Conservation (phyloP, 176 grass and related monocot species). For the Oryza meridionalis region DNA sequence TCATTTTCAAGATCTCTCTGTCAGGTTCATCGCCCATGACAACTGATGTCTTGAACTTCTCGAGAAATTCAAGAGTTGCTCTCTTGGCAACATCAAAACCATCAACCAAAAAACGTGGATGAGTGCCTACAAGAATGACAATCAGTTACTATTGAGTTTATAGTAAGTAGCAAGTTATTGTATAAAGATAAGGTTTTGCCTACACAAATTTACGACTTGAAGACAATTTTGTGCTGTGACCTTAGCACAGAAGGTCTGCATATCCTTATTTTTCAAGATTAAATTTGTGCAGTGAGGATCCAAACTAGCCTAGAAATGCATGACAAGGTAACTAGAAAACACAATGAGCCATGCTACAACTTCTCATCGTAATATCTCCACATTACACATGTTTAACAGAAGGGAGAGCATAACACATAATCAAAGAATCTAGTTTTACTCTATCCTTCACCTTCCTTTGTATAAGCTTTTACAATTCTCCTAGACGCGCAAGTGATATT, state of each 20-base stretch:
- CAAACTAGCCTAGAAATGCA: not conserved
- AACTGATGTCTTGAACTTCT: conserved; percentile 84
- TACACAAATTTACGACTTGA: not conserved
- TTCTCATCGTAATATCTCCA: not conserved
- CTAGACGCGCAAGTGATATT: not conserved
- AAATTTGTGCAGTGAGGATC: not conserved
- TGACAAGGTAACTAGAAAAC: not conserved
- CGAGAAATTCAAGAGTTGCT: conserved; percentile 93
- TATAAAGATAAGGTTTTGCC: not conserved
- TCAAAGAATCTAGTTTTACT: not conserved
- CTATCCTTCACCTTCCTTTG: not conserved
- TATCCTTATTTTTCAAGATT: not conserved
- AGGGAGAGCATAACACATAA: not conserved
- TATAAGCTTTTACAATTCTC: not conserved
- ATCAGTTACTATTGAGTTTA: not conserved
- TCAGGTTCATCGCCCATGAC: conserved; percentile 84
- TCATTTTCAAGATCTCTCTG: conserved; percentile 91
- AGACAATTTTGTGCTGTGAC: not conserved
- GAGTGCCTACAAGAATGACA: conserved; percentile 68
- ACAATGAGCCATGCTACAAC: not conserved
- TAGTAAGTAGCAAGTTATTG: not conserved
- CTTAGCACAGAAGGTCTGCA: not conserved
- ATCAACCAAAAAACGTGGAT: conserved; percentile 93
- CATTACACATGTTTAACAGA: not conserved
- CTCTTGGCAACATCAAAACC: conserved; percentile 95